phyloP scores from a whole-genome alignment of 139 green algal genomes.

The Diplosphaera chodatii region DNA sequence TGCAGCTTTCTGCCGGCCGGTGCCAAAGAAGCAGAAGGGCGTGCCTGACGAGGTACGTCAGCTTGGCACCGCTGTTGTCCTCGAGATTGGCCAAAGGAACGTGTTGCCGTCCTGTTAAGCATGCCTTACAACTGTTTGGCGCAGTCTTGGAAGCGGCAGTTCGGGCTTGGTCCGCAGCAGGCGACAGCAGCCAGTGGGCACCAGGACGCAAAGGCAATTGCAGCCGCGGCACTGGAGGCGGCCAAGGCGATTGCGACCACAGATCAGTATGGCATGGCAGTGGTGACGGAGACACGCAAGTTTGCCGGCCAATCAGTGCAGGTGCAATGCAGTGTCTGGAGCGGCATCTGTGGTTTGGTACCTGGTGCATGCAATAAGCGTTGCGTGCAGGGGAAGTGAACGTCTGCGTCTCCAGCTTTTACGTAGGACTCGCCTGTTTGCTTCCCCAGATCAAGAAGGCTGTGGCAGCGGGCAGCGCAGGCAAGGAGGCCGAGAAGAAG shows the following conservation, averaged over 20 bases:
- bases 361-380: no score
- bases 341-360: no score
- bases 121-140: no score
- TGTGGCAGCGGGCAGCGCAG: slow-evolving; percentile 4
- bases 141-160: slow-evolving; percentile 29
- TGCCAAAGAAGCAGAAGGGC: not conserved
- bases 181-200: not conserved
- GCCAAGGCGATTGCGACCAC: slow-evolving; percentile 13
- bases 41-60: not conserved
- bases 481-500: not conserved
- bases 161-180: slow-evolving; percentile 14
- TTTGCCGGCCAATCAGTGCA: slow-evolving; percentile 81
- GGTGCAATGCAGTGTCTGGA: slow-evolving; percentile 32
- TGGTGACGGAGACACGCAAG: slow-evolving; percentile 37
- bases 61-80: no score
- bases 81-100: no score
- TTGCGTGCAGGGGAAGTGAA: no score
- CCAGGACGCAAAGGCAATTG: not conserved
- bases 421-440: not conserved
- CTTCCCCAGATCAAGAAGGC: not conserved
- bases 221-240: slow-evolving; percentile 18
- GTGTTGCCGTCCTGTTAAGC: no score
- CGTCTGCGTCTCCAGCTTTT: no score
- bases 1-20: slow-evolving; percentile 8
- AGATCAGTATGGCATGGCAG: slow-evolving; percentile 15